Conservation (phyloP, 2,329 filamentous ascomycete genomes). For the Penicillium aurantiogriseum region DNA sequence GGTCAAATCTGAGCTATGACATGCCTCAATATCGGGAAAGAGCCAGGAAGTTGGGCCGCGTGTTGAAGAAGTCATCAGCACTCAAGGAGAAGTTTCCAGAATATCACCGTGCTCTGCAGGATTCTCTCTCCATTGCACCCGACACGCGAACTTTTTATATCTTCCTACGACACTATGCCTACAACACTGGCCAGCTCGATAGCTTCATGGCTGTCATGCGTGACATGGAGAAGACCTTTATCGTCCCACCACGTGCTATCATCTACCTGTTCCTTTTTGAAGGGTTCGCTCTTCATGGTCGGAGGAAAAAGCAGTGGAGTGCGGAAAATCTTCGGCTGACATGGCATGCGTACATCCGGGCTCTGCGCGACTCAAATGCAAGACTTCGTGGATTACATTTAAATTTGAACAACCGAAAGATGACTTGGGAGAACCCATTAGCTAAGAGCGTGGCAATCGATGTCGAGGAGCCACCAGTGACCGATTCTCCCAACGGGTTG, state of each 20-base stretch:
- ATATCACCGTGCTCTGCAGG: slow-evolving; percentile 62
- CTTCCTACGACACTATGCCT: slow-evolving; percentile 71
- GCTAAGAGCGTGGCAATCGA: slow-evolving; percentile 9
- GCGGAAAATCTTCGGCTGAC: slow-evolving; percentile 64
- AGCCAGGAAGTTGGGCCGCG: slow-evolving; percentile 46
- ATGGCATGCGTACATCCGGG: slow-evolving; percentile 61
- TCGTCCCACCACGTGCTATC: slow-evolving; percentile 68
- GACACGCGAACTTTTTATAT: slow-evolving; percentile 77
- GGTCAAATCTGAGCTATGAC: slow-evolving; percentile 30
- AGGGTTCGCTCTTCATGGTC: slow-evolving; percentile 75
- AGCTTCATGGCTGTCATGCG: slow-evolving; percentile 69
- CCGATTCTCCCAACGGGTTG: slow-evolving; percentile 14
- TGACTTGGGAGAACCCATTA: slow-evolving; percentile 35
- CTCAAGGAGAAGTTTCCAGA: slow-evolving; percentile 52
- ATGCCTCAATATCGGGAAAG: slow-evolving; percentile 36
- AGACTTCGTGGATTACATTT: slow-evolving; percentile 23
- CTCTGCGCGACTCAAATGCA: slow-evolving; percentile 38
- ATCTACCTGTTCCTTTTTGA: slow-evolving; percentile 80
- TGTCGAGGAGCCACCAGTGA: slow-evolving; percentile 9
- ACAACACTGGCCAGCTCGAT: slow-evolving; percentile 66
- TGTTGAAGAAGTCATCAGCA: slow-evolving; percentile 48
- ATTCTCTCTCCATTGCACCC: slow-evolving; percentile 65
- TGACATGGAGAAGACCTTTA: slow-evolving; percentile 71
- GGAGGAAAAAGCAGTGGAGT: slow-evolving; percentile 69
- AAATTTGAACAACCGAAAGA: slow-evolving; percentile 13